A percentile compares a stretch with the other conserved stretches of the same genome.
These are phyloP conservation scores for Amorphotheca resinae DNA, from an alignment of 495 filamentous ascomycete genomes.

Conservation along the genomic window DNA sequence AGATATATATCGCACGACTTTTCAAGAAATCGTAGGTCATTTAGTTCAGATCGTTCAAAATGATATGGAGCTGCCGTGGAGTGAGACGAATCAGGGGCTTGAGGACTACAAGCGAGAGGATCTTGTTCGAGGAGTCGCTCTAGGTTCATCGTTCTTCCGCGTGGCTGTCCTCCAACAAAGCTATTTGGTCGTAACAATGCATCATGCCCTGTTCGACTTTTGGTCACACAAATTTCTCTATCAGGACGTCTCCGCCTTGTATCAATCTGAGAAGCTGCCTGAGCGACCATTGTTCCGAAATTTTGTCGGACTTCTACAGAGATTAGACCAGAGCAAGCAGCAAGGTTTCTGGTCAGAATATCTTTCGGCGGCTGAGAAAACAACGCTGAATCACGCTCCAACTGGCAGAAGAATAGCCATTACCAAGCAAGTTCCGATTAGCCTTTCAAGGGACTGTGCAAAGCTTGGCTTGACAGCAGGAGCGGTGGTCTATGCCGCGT, in stretches of 20 bases:
- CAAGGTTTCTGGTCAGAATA: too few species aligned
- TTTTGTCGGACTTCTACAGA: too few species aligned
- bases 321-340: too few species aligned
- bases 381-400: too few species aligned
- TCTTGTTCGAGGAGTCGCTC: neutral
- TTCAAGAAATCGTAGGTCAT: neutral
- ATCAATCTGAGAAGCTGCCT: too few species aligned
- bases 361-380: too few species aligned
- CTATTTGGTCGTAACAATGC: neutral
- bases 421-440: too few species aligned
- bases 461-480: neutral
- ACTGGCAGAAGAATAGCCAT: too few species aligned
- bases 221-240: too few species aligned
- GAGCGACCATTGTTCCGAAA: too few species aligned
- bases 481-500: neutral
- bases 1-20: neutral
- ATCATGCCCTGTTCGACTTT: neutral
- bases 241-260: too few species aligned
- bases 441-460: too few species aligned
- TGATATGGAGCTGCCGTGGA: neutral
- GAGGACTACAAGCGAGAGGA: neutral
- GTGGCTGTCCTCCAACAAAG: neutral
- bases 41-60: neutral
- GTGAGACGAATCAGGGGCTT: neutral
- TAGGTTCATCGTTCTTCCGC: neutral